These are phyloP conservation scores for Debaryomyces singareniensis DNA, from an alignment of 1,139 yeast species.

Conservation along the genomic window DNA sequence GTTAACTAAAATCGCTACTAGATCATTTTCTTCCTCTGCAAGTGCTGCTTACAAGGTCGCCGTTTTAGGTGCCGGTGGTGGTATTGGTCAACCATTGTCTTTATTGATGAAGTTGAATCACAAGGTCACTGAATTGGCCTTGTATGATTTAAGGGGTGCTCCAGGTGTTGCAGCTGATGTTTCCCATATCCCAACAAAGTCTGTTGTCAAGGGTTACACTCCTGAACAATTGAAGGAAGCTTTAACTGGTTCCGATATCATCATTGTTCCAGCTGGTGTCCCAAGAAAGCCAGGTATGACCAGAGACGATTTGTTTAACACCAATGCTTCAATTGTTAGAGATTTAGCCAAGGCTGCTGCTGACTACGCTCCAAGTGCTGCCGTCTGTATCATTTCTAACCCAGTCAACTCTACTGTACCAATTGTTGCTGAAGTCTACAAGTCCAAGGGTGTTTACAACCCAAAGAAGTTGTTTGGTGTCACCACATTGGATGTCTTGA, in stretches of 20 bases:
- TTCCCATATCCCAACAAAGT: constrained; percentile 81
- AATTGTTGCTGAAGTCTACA: constrained; percentile 79
- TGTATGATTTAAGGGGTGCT: constrained; percentile 84
- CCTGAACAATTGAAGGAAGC: constrained; percentile 61
- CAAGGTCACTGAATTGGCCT: constrained; percentile 57
- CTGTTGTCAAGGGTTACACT: constrained; percentile 61
- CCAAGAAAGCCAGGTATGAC: constrained; percentile 99
- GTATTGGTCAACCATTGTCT: constrained; percentile 93
- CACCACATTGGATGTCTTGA: constrained; percentile 83
- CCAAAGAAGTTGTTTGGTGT: constrained; percentile 86
- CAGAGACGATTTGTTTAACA: constrained; percentile 88
- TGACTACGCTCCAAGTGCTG: constrained; percentile 65
- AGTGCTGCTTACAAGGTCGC: constrained; percentile 66
- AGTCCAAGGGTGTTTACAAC: constrained; percentile 67
- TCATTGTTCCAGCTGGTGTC: constrained; percentile 92
- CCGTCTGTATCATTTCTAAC: constrained; percentile 77
- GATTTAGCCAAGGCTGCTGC: constrained; percentile 81
- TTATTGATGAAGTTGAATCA: constrained; percentile 67
- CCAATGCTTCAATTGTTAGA: constrained; percentile 86
- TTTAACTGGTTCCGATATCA: constrained; percentile 64
- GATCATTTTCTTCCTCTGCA: constrained; percentile 61
- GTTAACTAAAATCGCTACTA: constrained; percentile 49
- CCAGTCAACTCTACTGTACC: constrained; percentile 97
- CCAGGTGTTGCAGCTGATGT: constrained; percentile 94
- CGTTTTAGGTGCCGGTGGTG: constrained; percentile 79